Evolutionary conservation across 345 rosid genomes (phyloP).

Genomic region (Erucastrum elatum): DNA sequence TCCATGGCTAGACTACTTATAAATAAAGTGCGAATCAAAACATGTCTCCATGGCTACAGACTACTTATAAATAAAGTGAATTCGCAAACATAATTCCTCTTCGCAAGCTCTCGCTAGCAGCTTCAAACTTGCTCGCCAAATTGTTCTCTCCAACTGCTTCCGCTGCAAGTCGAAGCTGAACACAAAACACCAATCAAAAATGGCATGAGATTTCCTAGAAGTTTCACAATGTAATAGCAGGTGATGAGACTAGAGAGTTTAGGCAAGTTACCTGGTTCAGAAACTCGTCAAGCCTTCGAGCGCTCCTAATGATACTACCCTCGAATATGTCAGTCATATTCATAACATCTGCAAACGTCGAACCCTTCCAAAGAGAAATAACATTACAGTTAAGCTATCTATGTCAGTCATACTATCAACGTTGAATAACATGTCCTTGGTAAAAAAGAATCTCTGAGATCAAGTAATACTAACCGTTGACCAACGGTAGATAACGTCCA

Average conservation of each 20-base stretch:
- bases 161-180: conserved; percentile 84
- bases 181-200: conserved; percentile 5
- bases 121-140: conserved; percentile 76
- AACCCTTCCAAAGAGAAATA: conserved; percentile 56
- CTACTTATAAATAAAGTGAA: conserved; percentile 64
- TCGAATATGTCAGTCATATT: conserved; percentile 98
- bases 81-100: conserved; percentile 94
- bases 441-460: conserved; percentile 4
- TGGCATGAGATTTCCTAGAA: conserved; percentile 5
- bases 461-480: conserved; percentile 65
- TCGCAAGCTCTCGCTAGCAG: conserved; percentile 87
- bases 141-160: conserved; percentile 81
- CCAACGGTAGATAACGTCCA: conserved; percentile 99
- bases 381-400: neutral
- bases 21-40: conserved; percentile 71
- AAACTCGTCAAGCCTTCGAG: conserved; percentile 94
- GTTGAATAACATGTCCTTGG: neutral
- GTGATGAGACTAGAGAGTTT: neutral
- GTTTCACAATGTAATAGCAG: conserved; percentile 10
- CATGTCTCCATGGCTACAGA: neutral
- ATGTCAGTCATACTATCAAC: neutral
- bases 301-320: conserved; percentile 94
- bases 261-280: conserved; percentile 68
- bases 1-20: neutral
- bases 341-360: conserved; percentile 87